phyloP scores from a whole-genome alignment of 768 basidiomycete species.

The Boletus edulis region DNA sequence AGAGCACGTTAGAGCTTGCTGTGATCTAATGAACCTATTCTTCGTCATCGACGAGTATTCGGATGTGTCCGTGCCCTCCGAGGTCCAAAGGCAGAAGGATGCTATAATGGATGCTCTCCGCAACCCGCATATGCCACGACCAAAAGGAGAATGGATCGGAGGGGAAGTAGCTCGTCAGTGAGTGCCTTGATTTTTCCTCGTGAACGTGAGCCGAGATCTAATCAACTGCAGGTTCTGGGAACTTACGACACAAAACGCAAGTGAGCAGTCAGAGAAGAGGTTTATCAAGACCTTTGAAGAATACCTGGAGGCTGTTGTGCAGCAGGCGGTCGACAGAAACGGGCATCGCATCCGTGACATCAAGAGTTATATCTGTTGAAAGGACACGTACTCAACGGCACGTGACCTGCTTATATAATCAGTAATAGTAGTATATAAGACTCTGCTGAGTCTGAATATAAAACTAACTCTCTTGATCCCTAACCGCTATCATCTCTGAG shows the following conservation, averaged over 20 bases:
- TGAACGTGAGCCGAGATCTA: not conserved
- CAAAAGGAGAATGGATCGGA: conserved; percentile 14
- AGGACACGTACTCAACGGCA: too few relatives aligned
- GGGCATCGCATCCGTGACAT: conserved; percentile 32
- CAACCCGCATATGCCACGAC: conserved; percentile 12
- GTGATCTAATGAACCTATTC: conserved; percentile 51
- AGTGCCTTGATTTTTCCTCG: not conserved
- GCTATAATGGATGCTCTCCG: conserved; percentile 22
- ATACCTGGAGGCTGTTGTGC: not conserved
- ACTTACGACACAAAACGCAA: conserved; percentile 1
- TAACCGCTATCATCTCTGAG: too few relatives aligned
- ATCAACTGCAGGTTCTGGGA: conserved; percentile 16
- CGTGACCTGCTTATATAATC: too few relatives aligned
- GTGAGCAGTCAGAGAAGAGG: not conserved
- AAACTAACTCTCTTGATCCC: too few relatives aligned
- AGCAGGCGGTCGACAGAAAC: conserved; percentile 6
- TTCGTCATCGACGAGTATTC: conserved; percentile 52
- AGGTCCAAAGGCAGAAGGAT: conserved; percentile 24
- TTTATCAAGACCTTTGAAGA: conserved; percentile 2
- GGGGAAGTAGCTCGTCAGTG: conserved; percentile 17
- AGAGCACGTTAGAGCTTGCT: conserved; percentile 34
- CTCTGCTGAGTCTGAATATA: too few relatives aligned
- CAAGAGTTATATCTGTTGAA: conserved; percentile 41
- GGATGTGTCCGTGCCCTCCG: conserved; percentile 36
- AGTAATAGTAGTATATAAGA: too few relatives aligned